phyloP scores from a whole-genome alignment of 2,329 filamentous ascomycete genomes.

The Sclerotinia borealis region DNA sequence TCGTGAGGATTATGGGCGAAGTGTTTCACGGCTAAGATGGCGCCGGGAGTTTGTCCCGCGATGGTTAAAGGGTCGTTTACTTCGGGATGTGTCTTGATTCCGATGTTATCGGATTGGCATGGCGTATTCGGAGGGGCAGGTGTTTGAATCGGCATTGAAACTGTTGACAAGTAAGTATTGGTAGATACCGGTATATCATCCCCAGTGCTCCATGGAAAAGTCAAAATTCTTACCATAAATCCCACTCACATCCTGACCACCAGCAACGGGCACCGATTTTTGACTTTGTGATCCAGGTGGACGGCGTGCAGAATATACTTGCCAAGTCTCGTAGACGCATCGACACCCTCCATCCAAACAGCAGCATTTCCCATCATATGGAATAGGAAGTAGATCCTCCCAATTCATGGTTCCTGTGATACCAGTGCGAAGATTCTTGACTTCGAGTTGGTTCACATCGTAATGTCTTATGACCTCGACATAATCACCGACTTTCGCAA shows the following conservation, averaged over 20 bases:
- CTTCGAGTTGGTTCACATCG: background rate
- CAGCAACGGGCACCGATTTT: background rate
- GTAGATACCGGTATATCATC: background rate
- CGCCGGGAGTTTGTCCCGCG: background rate
- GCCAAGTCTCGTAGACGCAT: slow-evolving; percentile 7
- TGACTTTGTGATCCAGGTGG: background rate
- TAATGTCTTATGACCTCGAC: background rate
- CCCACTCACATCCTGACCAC: background rate
- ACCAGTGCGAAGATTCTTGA: slow-evolving; percentile 6
- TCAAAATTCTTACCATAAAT: background rate
- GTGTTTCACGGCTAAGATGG: slow-evolving; percentile 1
- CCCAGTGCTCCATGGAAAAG: background rate
- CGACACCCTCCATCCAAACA: background rate
- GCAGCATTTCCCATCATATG: slow-evolving; percentile 3
- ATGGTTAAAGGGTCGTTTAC: background rate
- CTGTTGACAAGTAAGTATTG: background rate
- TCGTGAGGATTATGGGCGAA: background rate
- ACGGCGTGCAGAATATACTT: background rate
- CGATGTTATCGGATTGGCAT: background rate
- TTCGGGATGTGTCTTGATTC: background rate
- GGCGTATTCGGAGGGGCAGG: background rate
- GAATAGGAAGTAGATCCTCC: background rate
- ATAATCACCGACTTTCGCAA: slow-evolving; percentile 2
- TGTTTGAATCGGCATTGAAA: background rate
- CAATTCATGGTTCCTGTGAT: background rate